These are phyloP conservation scores for Silene noctiflora DNA, from an alignment of 179 eudicot genomes.

Conservation along the genomic window DNA sequence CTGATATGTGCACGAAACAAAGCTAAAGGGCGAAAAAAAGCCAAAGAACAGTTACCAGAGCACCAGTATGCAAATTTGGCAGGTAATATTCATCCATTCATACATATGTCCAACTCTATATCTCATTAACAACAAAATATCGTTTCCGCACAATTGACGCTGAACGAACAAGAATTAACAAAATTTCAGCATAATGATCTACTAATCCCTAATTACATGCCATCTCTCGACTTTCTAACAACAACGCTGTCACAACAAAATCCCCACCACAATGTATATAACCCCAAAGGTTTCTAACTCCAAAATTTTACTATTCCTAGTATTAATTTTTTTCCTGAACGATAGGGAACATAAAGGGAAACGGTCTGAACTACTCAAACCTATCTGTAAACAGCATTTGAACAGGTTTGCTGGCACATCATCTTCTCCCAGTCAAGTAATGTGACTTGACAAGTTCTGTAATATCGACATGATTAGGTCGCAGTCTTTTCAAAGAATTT, in stretches of 20 bases:
- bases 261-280: constrained; percentile 17
- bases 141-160: constrained; percentile 10
- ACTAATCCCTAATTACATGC: constrained; percentile 22
- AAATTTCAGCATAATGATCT: constrained; percentile 20
- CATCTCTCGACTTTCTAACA: constrained; percentile 13
- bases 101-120: background rate
- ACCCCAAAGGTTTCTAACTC: constrained; percentile 16
- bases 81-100: no score
- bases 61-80: no score
- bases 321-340: background rate
- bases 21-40: no score
- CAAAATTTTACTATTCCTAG: constrained; percentile 18
- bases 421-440: constrained; percentile 51
- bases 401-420: constrained; percentile 19
- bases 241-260: constrained; percentile 16
- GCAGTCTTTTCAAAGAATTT: constrained; percentile 32
- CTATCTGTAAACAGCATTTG: constrained; percentile 7
- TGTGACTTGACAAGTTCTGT: constrained; percentile 39
- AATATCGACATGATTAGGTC: constrained; percentile 24
- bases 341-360: constrained; percentile 5
- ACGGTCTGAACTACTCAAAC: constrained; percentile 12
- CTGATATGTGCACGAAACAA: no score
- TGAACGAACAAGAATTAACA: constrained; percentile 21
- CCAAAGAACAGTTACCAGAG: no score
- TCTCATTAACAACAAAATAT: background rate